Conservation (phyloP, 192 early-diverging fungal species). For the Umbelopsis ramanniana region DNA sequence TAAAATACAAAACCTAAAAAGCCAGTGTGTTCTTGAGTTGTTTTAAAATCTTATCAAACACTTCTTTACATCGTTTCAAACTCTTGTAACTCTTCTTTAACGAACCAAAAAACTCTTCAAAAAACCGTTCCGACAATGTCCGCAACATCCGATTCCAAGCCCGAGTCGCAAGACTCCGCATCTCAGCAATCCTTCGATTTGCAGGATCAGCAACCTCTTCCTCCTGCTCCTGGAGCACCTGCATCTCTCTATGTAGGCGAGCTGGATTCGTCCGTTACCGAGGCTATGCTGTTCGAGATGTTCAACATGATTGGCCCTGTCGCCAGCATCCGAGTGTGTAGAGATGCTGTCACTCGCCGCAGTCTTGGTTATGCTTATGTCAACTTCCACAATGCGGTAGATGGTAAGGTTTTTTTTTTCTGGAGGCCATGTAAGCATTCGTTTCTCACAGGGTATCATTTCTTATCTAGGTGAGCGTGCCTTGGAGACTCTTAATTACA, state of each 20-base stretch:
- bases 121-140: constrained; percentile 7
- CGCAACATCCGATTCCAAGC: constrained; percentile 22
- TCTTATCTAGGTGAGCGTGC: constrained; percentile 78
- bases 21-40: constrained; percentile 3
- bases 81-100: constrained; percentile 7
- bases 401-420: constrained; percentile 65
- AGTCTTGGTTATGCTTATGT: constrained; percentile 98
- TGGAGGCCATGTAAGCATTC: too few species aligned
- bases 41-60: neutral
- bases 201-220: constrained; percentile 7
- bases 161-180: constrained; percentile 18
- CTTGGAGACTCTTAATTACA: constrained; percentile 94
- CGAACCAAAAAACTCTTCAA: neutral
- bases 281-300: constrained; percentile 96
- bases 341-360: constrained; percentile 96
- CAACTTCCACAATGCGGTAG: constrained; percentile 92
- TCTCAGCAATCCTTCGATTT: constrained; percentile 12
- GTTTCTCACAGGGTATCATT: constrained; percentile 9
- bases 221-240: constrained; percentile 49
- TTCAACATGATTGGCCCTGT: constrained; percentile 96
- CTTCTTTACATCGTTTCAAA: neutral
- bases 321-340: constrained; percentile 96
- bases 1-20: neutral
- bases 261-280: constrained; percentile 94
- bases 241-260: constrained; percentile 96